A percentile compares a stretch with the other conserved stretches of the same genome.
Evolutionary conservation across 345 rosid species (phyloP).

Genomic region (Eucalyptus pauciflora): DNA sequence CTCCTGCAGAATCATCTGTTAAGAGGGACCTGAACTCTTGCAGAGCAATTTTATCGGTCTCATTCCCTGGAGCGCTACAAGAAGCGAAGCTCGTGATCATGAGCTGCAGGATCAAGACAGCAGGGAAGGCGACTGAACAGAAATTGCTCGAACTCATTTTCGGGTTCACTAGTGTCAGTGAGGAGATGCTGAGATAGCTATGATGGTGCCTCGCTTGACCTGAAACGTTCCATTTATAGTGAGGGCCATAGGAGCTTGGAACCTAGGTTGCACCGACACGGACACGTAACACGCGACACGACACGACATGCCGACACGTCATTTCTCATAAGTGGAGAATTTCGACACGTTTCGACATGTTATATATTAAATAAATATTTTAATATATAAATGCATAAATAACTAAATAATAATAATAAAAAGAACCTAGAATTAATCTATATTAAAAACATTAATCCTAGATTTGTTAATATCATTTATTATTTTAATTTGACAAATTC

Average conservation of each 20-base stretch:
- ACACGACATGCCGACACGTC: too few relatives aligned
- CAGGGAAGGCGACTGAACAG: neutral
- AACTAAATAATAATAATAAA: too few relatives aligned
- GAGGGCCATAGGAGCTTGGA: neutral
- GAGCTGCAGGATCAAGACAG: neutral
- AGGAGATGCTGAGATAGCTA: neutral
- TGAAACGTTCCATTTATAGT: neutral
- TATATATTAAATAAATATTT: too few relatives aligned
- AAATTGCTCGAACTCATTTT: neutral
- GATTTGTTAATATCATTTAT: too few relatives aligned
- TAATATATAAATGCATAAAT: too few relatives aligned
- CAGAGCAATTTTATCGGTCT: neutral
- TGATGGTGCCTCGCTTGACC: neutral
- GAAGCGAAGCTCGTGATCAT: neutral
- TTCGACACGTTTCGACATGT: too few relatives aligned
- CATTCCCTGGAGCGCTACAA: neutral
- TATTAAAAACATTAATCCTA: too few relatives aligned
- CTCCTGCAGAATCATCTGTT: neutral
- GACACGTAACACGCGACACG: too few relatives aligned
- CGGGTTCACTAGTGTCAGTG: neutral
- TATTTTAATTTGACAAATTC: too few relatives aligned
- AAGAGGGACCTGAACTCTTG: neutral
- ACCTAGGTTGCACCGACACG: too few relatives aligned
- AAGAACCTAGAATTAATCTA: too few relatives aligned
- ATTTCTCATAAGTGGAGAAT: too few relatives aligned